These are phyloP conservation scores for Nakataea oryzae DNA, from an alignment of 2,329 filamentous ascomycete genomes.

Conservation along the genomic window DNA sequence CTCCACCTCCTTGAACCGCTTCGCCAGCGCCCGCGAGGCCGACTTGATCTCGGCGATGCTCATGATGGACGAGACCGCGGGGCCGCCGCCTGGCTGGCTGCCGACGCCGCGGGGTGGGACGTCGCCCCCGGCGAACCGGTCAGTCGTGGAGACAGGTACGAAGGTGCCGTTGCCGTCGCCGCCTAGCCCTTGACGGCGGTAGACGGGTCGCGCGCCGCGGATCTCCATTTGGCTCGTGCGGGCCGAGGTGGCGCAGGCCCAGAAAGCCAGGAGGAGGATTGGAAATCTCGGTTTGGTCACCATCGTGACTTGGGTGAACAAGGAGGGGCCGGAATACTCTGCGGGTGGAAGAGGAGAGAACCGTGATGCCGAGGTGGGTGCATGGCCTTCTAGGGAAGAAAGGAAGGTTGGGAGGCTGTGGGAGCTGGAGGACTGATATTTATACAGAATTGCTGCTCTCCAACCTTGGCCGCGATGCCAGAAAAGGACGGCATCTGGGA, in stretches of 20 bases:
- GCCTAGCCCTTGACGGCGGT: not conserved
- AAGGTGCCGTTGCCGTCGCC: not conserved
- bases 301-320: not conserved
- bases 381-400: not conserved
- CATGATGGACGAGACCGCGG: not conserved
- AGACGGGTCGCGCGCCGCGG: not conserved
- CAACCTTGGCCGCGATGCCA: not conserved
- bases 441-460: not conserved
- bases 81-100: not conserved
- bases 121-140: not conserved
- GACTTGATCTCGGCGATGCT: constrained; percentile 1
- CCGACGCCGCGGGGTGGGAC: not conserved
- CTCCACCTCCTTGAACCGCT: constrained; percentile 1
- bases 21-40: not conserved
- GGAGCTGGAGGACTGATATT: not conserved
- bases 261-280: not conserved
- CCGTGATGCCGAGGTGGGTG: too few relatives aligned
- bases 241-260: not conserved
- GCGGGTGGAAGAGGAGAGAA: too few relatives aligned
- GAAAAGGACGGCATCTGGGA: not conserved
- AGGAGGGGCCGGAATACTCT: too few relatives aligned
- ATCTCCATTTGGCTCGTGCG: not conserved
- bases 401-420: too few relatives aligned
- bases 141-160: constrained; percentile 1
- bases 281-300: not conserved